phyloP scores from a whole-genome alignment of 1,284 basidiomycete genomes.

The Ustilago cynodontis region DNA sequence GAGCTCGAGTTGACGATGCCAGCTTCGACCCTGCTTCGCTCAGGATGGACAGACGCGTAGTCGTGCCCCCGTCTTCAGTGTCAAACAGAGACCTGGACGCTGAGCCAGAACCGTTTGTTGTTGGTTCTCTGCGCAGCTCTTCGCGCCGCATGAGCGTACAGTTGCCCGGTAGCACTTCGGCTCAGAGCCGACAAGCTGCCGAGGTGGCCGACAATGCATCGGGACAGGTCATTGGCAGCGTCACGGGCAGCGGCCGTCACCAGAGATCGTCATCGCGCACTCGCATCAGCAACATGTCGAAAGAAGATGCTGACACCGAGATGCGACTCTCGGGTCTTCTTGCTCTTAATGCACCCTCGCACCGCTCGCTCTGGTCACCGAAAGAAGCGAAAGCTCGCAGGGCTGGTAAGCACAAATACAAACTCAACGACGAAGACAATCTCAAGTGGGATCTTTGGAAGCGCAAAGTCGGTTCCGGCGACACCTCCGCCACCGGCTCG shows the following conservation, averaged over 20 bases:
- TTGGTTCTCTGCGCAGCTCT: constrained; percentile 44
- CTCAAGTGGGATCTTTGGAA: constrained; percentile 61
- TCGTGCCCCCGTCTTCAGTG: constrained; percentile 29
- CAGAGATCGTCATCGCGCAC: constrained; percentile 47
- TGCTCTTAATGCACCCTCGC: constrained; percentile 63
- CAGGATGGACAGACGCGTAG: constrained; percentile 53
- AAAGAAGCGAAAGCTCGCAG: constrained; percentile 45
- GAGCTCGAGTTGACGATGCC: constrained; percentile 38
- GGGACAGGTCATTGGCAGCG: constrained; percentile 11
- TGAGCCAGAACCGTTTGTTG: constrained; percentile 40
- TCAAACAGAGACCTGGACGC: constrained; percentile 25
- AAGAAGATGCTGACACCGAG: constrained; percentile 50
- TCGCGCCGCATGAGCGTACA: constrained; percentile 49
- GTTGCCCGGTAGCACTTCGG: constrained; percentile 12
- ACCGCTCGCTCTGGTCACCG: constrained; percentile 57
- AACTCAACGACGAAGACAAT: constrained; percentile 55
- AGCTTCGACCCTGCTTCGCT: constrained; percentile 62
- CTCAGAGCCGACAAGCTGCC: constrained; percentile 14
- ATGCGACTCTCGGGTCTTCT: constrained; percentile 57
- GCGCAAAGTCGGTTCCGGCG: constrained; percentile 30
- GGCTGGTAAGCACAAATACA: constrained; percentile 48
- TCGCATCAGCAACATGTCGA: constrained; percentile 50
- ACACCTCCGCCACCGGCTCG: neutral
- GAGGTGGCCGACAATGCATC: constrained; percentile 7
- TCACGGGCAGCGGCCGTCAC: constrained; percentile 19